Evolutionary conservation across 176 grass and related monocot genomes (phyloP).

Genomic region (Carex kokanica): DNA sequence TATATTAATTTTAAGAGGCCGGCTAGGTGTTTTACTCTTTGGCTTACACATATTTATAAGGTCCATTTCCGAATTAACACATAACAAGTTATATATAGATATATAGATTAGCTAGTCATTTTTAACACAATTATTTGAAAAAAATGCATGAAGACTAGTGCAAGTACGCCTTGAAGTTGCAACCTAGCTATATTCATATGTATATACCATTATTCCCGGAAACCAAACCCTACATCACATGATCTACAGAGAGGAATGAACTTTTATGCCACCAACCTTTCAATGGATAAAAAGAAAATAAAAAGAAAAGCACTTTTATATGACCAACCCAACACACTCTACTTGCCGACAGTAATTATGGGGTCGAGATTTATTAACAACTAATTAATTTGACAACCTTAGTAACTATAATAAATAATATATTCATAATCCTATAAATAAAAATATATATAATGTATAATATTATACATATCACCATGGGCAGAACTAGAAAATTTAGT

Average conservation of each 20-base stretch:
- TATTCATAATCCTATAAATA: no score
- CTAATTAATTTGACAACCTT: no score
- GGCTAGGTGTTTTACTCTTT: neutral
- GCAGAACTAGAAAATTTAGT: no score
- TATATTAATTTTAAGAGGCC: neutral
- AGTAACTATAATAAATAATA: no score
- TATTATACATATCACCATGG: no score
- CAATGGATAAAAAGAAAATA: neutral
- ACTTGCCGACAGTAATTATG: neutral
- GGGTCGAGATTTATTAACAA: no score
- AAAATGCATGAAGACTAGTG: neutral
- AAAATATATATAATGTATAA: no score
- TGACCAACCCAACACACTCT: neutral
- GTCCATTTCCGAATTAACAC: neutral
- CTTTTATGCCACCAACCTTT: neutral
- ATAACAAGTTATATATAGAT: no score
- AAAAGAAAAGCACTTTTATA: neutral
- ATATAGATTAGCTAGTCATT: no score
- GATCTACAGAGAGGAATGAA: neutral
- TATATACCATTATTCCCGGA: neutral
- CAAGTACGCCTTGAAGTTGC: neutral
- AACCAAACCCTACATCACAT: slow-evolving; percentile 1
- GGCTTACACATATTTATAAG: neutral
- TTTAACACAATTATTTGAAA: neutral
- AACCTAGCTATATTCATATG: neutral